phyloP scores from a whole-genome alignment of 345 rosid species.

The Salix udensis region DNA sequence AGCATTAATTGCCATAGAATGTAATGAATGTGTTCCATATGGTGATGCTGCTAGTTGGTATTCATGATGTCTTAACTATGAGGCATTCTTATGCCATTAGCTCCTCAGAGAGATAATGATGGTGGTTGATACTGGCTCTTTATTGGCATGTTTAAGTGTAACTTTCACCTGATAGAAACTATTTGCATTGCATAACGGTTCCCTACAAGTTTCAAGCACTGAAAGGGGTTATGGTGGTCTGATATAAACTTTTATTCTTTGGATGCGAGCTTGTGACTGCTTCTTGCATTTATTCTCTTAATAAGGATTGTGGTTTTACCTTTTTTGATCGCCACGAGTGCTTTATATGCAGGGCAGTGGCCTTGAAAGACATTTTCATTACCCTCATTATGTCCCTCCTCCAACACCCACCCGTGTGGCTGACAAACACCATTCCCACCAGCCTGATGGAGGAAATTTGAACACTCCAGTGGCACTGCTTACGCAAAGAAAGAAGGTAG shows the following conservation, averaged over 20 bases:
- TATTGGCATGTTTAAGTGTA: no score
- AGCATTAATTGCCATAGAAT: background rate
- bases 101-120: no score
- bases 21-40: no score
- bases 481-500: conserved; percentile 42
- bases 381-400: conserved; percentile 34
- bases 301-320: background rate
- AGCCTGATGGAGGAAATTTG: conserved; percentile 31
- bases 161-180: no score
- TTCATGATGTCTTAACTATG: no score
- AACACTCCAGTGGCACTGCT: conserved; percentile 26
- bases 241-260: background rate
- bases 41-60: no score
- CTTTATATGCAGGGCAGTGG: conserved; percentile 42
- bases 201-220: background rate
- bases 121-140: no score
- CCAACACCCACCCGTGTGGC: conserved; percentile 26
- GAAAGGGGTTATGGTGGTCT: background rate
- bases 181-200: no score
- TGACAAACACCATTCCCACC: conserved; percentile 35
- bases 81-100: no score
- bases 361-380: conserved; percentile 33
- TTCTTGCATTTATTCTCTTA: background rate
- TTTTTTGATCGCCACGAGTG: background rate
- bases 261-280: background rate